Base-by-base conservation (phyloP, 2,329 filamentous ascomycete species). In the Ramichloridium luteum region DNA sequence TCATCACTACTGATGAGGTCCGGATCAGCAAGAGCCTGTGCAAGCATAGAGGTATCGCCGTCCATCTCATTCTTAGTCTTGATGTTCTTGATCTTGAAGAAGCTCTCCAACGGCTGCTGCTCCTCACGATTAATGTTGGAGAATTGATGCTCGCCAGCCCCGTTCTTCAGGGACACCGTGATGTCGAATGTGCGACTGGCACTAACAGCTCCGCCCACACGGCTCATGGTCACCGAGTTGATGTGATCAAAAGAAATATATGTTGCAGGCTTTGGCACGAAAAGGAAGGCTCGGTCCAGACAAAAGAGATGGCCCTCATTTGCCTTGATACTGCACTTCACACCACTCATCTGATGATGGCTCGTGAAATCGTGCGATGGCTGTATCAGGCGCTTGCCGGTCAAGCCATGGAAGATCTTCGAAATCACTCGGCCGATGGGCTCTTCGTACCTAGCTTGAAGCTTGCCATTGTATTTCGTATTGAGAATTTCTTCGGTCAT, bases 241-340 rank as follows among this genome's bases (percentile, higher is more conserved):
- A 92, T 81, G 51, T 93, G 83, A 51, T 98, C 90, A 61, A 93
- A 92, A 38, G 83, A 80, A 38, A 98, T 88, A 61, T 96, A 98
- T 2, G 88, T 94, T 11, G 90, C 86, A 1, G 90, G 90, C 64
- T 98, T 98, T 17, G 90, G 90, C 11, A 98, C 90, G 57, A 98
- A 98, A 74, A 98, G 92, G 59, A 98, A 93, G 5, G 86, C 88
- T 62, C 94, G 94, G 60, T 98, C 90, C 45, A 98, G 65, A 56
- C 86, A 94, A 71, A 93, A 98, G 30, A 98, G 67, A 54, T 93
- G 86, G 38, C 92, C 90, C 62, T 98, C 90, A 58, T 92, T 94
- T 32, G 92, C 92, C 63, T 98, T 98, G 73, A 98, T 94, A n/a
- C 86, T 93, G 60, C 90, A 98, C 64, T 98, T 98, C 60, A 98